Conservation (phyloP, 352 stramenopile genomes). For the Elongisporangium anandrum region DNA sequence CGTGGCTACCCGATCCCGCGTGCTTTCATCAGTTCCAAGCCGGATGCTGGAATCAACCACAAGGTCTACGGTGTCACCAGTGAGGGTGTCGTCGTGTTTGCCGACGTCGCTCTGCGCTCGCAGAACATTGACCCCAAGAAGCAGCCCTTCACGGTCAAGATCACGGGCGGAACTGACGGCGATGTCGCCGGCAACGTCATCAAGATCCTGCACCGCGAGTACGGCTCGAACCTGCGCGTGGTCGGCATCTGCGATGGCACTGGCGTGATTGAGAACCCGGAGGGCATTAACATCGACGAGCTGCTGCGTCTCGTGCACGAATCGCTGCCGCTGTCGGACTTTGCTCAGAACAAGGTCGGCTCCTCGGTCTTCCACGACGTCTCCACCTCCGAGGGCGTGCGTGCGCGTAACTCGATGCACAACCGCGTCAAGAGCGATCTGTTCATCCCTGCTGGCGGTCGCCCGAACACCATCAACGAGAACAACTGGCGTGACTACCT, state of each 20-base stretch:
- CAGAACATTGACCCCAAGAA: slow-evolving; percentile 74
- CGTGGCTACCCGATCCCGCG: slow-evolving; percentile 76
- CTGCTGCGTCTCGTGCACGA: slow-evolving; percentile 93
- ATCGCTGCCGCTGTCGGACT: slow-evolving; percentile 86
- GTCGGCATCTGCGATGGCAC: slow-evolving; percentile 90
- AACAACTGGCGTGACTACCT: slow-evolving; percentile 82
- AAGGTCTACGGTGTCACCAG: slow-evolving; percentile 86
- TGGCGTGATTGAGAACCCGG: slow-evolving; percentile 93
- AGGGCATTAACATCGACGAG: slow-evolving; percentile 93
- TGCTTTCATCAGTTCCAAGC: slow-evolving; percentile 85
- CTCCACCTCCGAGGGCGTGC: slow-evolving; percentile 66
- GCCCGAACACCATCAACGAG: slow-evolving; percentile 83
- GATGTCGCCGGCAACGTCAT: slow-evolving; percentile 98
- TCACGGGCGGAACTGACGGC: slow-evolving; percentile 95
- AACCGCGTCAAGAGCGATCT: slow-evolving; percentile 90
- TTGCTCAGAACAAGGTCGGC: slow-evolving; percentile 44
- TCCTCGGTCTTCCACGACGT: slow-evolving; percentile 80
- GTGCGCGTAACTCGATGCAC: slow-evolving; percentile 97
- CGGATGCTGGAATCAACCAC: slow-evolving; percentile 82
- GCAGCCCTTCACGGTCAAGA: slow-evolving; percentile 76
- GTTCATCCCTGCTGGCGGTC: slow-evolving; percentile 79
- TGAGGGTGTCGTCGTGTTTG: slow-evolving; percentile 79
- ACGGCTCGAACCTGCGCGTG: slow-evolving; percentile 92
- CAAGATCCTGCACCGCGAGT: slow-evolving; percentile 95
- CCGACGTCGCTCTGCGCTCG: slow-evolving; percentile 67